Conservation (phyloP, 1,139 yeast genomes). For the Suhomyces kunorum region DNA sequence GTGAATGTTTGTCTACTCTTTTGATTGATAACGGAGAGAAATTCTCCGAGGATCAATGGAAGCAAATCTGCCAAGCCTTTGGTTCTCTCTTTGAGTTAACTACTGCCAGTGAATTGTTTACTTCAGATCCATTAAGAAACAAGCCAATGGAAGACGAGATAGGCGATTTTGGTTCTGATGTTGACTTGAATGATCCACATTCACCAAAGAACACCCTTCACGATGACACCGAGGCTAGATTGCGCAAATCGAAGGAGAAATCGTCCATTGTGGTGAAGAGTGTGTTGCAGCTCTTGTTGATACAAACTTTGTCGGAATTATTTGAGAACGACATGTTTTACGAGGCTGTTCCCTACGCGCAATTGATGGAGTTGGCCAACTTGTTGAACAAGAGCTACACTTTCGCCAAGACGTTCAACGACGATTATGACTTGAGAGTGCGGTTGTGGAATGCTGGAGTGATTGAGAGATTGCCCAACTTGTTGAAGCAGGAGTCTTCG, state of each 20-base stretch:
- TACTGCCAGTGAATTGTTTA: slow-evolving; percentile 82
- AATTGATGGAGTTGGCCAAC: slow-evolving; percentile 59
- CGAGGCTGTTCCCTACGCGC: slow-evolving; percentile 63
- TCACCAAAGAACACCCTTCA: slow-evolving; percentile 15
- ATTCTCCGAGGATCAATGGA: slow-evolving; percentile 73
- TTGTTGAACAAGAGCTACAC: slow-evolving; percentile 69
- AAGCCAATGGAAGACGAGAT: slow-evolving; percentile 21
- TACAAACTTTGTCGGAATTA: slow-evolving; percentile 81
- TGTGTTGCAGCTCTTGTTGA: slow-evolving; percentile 84
- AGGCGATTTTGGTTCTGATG: slow-evolving; percentile 19
- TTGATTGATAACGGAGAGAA: slow-evolving; percentile 71
- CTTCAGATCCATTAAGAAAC: slow-evolving; percentile 58
- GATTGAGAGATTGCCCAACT: slow-evolving; percentile 88
- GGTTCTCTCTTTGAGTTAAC: slow-evolving; percentile 73
- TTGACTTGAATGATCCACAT: slow-evolving; percentile 18
- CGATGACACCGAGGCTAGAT: slow-evolving; percentile 27
- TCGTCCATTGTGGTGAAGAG: slow-evolving; percentile 88
- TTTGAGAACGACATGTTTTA: slow-evolving; percentile 72
- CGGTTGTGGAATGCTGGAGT: slow-evolving; percentile 90
- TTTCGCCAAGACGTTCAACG: slow-evolving; percentile 86
- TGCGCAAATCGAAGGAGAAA: slow-evolving; percentile 51
- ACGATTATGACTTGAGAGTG: slow-evolving; percentile 81
- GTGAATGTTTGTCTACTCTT: slow-evolving; percentile 80
- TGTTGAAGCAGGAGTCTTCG: slow-evolving; percentile 87
- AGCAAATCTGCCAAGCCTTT: slow-evolving; percentile 62